A percentile compares a stretch with the other conserved stretches of the same genome.
phyloP scores from a whole-genome alignment of 306 rosid genomes.

The Cajanus cajan region DNA sequence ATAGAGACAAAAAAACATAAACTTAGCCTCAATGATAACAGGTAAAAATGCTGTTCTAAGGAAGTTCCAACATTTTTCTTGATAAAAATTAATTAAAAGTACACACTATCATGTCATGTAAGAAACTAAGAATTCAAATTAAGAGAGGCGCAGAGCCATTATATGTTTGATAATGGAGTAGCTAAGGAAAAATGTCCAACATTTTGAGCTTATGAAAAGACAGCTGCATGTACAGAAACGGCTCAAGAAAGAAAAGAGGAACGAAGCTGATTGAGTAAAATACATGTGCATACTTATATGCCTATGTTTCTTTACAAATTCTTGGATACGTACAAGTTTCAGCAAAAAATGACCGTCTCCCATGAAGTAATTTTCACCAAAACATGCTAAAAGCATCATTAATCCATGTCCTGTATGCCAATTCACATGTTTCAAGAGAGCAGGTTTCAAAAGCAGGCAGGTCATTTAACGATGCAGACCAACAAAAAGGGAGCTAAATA shows the following conservation, averaged over 20 bases:
- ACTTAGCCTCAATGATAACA: neutral
- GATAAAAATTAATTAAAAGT: neutral
- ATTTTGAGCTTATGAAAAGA: neutral
- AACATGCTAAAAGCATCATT: neutral
- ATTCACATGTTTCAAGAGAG: neutral
- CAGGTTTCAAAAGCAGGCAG: neutral
- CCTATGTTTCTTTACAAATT: neutral
- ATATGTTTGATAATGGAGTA: neutral
- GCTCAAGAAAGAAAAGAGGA: neutral
- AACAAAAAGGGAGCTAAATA: neutral
- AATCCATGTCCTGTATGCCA: neutral
- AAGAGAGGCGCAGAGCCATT: too few species aligned
- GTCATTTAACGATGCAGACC: neutral
- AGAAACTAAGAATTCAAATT: neutral
- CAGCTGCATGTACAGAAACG: neutral
- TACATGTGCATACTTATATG: neutral
- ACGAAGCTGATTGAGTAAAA: neutral
- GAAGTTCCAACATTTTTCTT: slow-evolving; percentile 1
- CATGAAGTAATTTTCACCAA: neutral
- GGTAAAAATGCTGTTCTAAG: neutral
- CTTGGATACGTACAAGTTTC: neutral
- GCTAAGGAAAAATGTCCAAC: neutral
- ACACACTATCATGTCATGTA: neutral
- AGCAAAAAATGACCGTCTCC: neutral
- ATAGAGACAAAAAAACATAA: neutral